Evolutionary conservation across 306 rosid genomes (phyloP).

Genomic region (Cotoneaster glaucophyllus): DNA sequence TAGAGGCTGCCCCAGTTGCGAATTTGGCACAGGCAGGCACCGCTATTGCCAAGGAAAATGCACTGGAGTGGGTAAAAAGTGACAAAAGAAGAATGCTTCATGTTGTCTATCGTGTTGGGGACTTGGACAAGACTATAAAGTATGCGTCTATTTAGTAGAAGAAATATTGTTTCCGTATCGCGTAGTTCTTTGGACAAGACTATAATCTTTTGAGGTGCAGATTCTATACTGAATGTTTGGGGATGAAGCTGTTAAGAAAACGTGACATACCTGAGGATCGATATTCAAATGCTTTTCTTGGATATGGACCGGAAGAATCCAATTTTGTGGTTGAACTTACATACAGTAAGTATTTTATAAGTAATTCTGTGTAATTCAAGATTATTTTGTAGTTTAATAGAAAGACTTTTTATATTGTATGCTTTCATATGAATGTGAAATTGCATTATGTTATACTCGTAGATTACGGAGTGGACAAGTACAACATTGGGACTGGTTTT

Average conservation of each 20-base stretch:
- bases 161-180: not conserved
- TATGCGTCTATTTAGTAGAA: slow-evolving; percentile 9
- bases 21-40: slow-evolving; percentile 35
- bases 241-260: slow-evolving; percentile 61
- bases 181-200: not conserved
- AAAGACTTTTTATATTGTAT: not conserved
- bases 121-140: slow-evolving; percentile 68
- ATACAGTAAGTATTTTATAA: slow-evolving; percentile 40
- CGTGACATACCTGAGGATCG: slow-evolving; percentile 60
- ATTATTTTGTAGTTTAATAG: not conserved
- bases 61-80: slow-evolving; percentile 49
- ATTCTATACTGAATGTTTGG: slow-evolving; percentile 65
- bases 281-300: slow-evolving; percentile 63
- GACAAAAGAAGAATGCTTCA: slow-evolving; percentile 61
- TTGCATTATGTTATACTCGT: not conserved
- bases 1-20: slow-evolving; percentile 33
- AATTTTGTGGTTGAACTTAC: slow-evolving; percentile 62
- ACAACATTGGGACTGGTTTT: slow-evolving; percentile 61
- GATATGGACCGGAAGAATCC: slow-evolving; percentile 64
- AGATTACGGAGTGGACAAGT: slow-evolving; percentile 61
- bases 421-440: not conserved
- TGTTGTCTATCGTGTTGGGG: slow-evolving; percentile 63
- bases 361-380: not conserved
- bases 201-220: slow-evolving; percentile 26
- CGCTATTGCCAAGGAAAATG: slow-evolving; percentile 40